A percentile compares a stretch with the other conserved stretches of the same genome.
Evolutionary conservation across 345 rosid species (phyloP).

Genomic region (Rhodamnia rubescens): DNA sequence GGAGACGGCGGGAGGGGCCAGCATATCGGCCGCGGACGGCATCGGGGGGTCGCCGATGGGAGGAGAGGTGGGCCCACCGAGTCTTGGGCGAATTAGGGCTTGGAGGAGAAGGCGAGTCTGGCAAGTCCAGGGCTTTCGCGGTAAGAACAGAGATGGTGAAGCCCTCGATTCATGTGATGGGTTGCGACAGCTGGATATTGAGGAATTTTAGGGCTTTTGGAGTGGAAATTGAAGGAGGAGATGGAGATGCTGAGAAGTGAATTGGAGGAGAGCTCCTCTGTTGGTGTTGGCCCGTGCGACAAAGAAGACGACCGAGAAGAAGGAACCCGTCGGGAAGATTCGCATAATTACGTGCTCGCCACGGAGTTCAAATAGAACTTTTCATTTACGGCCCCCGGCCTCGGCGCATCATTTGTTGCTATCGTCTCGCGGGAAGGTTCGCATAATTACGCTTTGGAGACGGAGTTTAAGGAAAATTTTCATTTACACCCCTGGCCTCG

Average conservation of each 20-base stretch:
- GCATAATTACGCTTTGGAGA: background rate
- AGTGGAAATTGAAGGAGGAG: background rate
- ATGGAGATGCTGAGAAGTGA: background rate
- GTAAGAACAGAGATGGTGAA: background rate
- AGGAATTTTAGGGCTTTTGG: background rate
- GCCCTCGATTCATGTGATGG: background rate
- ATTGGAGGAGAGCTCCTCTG: background rate
- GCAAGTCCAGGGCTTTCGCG: background rate
- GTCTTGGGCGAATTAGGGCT: background rate
- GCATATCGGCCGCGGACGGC: slow-evolving; percentile 4
- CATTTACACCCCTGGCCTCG: background rate
- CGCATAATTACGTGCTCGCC: background rate
- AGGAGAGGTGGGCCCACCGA: background rate
- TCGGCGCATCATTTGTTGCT: too few species aligned
- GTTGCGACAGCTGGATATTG: background rate
- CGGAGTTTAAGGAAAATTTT: background rate
- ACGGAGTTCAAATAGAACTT: too few species aligned
- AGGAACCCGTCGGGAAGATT: background rate
- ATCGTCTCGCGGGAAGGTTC: too few species aligned
- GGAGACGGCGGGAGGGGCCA: slow-evolving; percentile 37
- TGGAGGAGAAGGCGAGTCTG: background rate
- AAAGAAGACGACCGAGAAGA: background rate
- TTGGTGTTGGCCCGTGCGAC: background rate
- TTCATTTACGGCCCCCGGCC: too few species aligned
- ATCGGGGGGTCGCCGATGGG: background rate